These are phyloP conservation scores for Sextonia rubra DNA, from an alignment of 164 flowering plant genomes.

Conservation along the genomic window DNA sequence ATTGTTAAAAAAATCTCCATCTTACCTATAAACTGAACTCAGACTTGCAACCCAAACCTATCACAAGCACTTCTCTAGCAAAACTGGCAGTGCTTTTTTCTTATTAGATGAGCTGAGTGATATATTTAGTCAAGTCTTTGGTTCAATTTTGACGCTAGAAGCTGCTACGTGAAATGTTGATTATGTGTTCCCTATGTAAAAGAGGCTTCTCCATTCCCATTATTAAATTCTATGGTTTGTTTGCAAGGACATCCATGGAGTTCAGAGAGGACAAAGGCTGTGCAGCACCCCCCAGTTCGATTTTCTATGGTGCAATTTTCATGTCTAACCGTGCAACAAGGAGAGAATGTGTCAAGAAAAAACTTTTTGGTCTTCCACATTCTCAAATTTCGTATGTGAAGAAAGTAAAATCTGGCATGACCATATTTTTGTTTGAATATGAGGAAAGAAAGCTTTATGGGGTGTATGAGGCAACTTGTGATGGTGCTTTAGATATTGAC, in stretches of 20 bases:
- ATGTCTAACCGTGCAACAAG: slow-evolving; percentile 56
- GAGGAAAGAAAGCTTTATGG: slow-evolving; percentile 64
- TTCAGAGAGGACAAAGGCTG: slow-evolving; percentile 7
- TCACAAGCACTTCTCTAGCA: no score
- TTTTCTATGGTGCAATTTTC: slow-evolving; percentile 65
- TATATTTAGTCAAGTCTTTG: background rate
- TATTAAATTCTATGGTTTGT: slow-evolving; percentile 7
- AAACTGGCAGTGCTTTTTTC: no score
- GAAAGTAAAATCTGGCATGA: slow-evolving; percentile 57
- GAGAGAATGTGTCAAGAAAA: slow-evolving; percentile 44
- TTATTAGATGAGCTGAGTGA: background rate
- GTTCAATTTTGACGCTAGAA: background rate
- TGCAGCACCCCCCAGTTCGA: slow-evolving; percentile 19
- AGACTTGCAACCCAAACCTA: no score
- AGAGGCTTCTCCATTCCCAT: background rate
- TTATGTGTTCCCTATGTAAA: background rate
- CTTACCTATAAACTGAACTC: background rate
- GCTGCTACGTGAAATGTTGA: background rate
- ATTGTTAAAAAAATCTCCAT: no score
- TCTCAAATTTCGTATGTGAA: slow-evolving; percentile 37
- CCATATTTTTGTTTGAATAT: slow-evolving; percentile 66
- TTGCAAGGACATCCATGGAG: slow-evolving; percentile 27
- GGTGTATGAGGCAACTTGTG: slow-evolving; percentile 53
- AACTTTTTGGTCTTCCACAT: slow-evolving; percentile 59
- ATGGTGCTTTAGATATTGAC: slow-evolving; percentile 63